Evolutionary conservation across 495 filamentous ascomycete species (phyloP), one percentile per base, ranked within the genome.

Genomic region (Penicillium malachiteum): DNA sequence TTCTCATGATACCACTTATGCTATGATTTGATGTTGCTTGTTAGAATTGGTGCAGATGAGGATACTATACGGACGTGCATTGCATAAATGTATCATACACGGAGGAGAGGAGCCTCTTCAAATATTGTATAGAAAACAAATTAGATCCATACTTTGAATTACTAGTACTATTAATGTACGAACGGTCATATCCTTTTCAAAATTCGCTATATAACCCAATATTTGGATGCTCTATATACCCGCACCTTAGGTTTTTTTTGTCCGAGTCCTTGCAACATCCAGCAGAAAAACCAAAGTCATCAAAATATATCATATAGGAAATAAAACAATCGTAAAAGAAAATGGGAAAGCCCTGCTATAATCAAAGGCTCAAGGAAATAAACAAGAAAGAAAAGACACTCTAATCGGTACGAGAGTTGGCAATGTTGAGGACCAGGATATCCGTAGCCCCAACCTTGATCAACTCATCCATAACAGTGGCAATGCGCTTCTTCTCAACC

Each of bases 401-500:
- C 34, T 68, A 80, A 58, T 67, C 72, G 32, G 81, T 81, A 39
- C 91, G 80, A 31, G 92, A 91, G 70, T 98, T 98, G 58, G 86
- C 86, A 64, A 98, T 92, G 63, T 88, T 84, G 62, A 91, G 69
- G 14, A 96, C 90, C 61, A 98, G 66, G 50, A 98, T 93, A 72
- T 98, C 94, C 32, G 80, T 81, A 3, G 94, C 94, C 12, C 94
- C 94, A 48, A 88, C 78, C 60, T 78, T 81, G 35, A 78, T 87
- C 64, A 98, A 71, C 57, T 91, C 81, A 69, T 98, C 94, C 94
- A 98, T 98, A 35, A 90, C 90, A 5, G 80, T 79, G 2, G 95
- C 95, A 54, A 96, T 87, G 55, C 78, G 77, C 76, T 91, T 92
- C 79, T 92, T 91, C 77, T 90, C 87, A 3, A 97, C 94, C 94